A percentile compares a stretch with the other conserved stretches of the same genome.
phyloP scores from a whole-genome alignment of 805 yeast species.

The Ogataea sp. region DNA sequence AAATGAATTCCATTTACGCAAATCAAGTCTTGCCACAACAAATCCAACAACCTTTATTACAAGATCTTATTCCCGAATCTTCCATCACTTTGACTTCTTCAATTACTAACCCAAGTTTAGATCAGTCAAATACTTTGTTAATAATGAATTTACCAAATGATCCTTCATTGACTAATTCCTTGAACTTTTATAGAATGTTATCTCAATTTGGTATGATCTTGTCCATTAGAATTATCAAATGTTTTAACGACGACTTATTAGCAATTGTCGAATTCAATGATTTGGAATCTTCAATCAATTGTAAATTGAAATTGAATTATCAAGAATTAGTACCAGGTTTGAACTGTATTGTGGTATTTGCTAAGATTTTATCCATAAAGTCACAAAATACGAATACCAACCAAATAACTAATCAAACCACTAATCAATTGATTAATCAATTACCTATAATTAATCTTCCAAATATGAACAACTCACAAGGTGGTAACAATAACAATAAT shows the following conservation, averaged over 20 bases:
- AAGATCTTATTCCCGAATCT: slow-evolving; percentile 55
- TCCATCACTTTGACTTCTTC: slow-evolving; percentile 59
- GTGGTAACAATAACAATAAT: too few relatives aligned
- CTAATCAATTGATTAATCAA: too few relatives aligned
- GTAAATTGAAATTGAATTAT: slow-evolving; percentile 72
- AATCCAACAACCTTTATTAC: slow-evolving; percentile 23
- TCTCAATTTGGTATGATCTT: slow-evolving; percentile 53
- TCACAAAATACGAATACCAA: slow-evolving; percentile 6
- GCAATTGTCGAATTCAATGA: slow-evolving; percentile 68
- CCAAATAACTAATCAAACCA: slow-evolving; percentile 12
- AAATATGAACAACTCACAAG: too few relatives aligned
- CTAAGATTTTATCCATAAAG: slow-evolving; percentile 44
- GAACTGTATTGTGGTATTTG: slow-evolving; percentile 75
- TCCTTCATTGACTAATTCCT: slow-evolving; percentile 32
- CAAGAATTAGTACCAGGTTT: slow-evolving; percentile 76
- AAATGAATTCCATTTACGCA: too few relatives aligned
- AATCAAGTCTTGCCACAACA: slow-evolving; percentile 9
- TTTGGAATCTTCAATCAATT: slow-evolving; percentile 69
- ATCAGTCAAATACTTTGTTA: slow-evolving; percentile 72
- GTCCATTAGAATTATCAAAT: slow-evolving; percentile 51
- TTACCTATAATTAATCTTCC: too few relatives aligned
- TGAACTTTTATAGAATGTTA: slow-evolving; percentile 47
- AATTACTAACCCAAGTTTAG: slow-evolving; percentile 58
- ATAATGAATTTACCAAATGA: slow-evolving; percentile 69
- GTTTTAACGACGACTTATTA: slow-evolving; percentile 20